These are phyloP conservation scores for Aspergillus hortae DNA, from an alignment of 2,329 filamentous ascomycete species.

Conservation along the genomic window DNA sequence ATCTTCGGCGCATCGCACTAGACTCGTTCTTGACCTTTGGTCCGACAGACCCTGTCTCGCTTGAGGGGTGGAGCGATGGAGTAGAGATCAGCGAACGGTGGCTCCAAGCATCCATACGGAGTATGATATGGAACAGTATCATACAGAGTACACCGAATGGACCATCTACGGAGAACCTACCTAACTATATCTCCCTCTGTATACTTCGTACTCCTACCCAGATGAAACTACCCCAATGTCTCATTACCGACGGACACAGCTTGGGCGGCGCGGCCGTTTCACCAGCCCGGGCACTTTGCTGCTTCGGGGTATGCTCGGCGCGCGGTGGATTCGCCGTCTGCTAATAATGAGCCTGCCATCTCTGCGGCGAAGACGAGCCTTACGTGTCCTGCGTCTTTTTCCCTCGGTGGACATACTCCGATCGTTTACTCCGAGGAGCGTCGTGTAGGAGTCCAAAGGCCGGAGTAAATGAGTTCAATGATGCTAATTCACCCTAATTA, in stretches of 20 bases:
- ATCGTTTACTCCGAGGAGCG: no score
- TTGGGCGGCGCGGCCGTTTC: slow-evolving; percentile 17
- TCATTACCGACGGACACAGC: not conserved
- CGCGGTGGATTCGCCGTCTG: not conserved
- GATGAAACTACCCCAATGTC: no score
- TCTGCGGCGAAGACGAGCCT: slow-evolving; percentile 21
- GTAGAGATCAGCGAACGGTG: not conserved
- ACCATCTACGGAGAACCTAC: no score
- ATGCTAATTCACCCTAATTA: no score
- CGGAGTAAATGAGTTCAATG: no score
- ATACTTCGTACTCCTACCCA: not conserved
- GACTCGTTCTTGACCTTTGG: not conserved
- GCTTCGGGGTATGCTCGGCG: slow-evolving; percentile 15
- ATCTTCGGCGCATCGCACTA: not conserved
- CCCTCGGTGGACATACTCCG: not conserved
- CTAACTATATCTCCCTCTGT: no score
- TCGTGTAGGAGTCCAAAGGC: no score
- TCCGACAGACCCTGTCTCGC: not conserved
- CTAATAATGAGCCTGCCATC: not conserved
- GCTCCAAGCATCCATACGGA: not conserved
- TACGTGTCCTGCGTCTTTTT: slow-evolving; percentile 21
- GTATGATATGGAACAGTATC: not conserved
- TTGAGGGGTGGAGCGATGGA: not conserved
- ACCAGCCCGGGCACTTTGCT: slow-evolving; percentile 27
- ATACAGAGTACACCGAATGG: no score